phyloP scores from a whole-genome alignment of 176 grass and related monocot genomes.

The Oryza glaberrima region DNA sequence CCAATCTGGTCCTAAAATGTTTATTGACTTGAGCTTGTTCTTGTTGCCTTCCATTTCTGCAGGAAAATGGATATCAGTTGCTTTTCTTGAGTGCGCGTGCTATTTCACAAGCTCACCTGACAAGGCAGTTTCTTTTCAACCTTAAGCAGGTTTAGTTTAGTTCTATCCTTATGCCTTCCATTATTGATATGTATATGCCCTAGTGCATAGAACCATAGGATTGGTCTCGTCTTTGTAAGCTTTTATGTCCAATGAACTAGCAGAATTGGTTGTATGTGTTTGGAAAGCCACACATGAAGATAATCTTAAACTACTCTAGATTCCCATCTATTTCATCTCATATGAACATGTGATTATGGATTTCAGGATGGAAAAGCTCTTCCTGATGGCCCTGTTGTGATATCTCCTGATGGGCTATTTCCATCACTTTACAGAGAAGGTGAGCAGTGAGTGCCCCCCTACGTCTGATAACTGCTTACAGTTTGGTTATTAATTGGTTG shows the following conservation, averaged over 20 bases:
- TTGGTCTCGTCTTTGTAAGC: background rate
- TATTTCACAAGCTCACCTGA: slow-evolving; percentile 97
- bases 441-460: slow-evolving; percentile 31
- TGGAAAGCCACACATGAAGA: background rate
- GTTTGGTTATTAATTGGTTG: too few species aligned
- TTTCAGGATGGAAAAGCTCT: slow-evolving; percentile 94
- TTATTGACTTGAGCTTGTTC: slow-evolving; percentile 25
- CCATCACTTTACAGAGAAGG: slow-evolving; percentile 99
- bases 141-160: slow-evolving; percentile 77
- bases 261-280: background rate
- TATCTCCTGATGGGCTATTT: slow-evolving; percentile 97
- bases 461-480: background rate
- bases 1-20: slow-evolving; percentile 10
- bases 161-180: slow-evolving; percentile 2
- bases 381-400: slow-evolving; percentile 94
- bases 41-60: slow-evolving; percentile 40
- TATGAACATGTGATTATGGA: slow-evolving; percentile 29
- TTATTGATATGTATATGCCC: slow-evolving; percentile 19
- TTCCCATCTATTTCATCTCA: slow-evolving; percentile 36
- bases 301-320: slow-evolving; percentile 23
- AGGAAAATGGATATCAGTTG: slow-evolving; percentile 98
- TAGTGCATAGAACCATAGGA: slow-evolving; percentile 1
- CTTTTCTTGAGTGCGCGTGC: slow-evolving; percentile 88
- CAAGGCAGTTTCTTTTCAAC: slow-evolving; percentile 89
- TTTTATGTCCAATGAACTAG: slow-evolving; percentile 16